phyloP scores from a whole-genome alignment of 192 early-diverging fungal species.

The Coemansia sp. region DNA sequence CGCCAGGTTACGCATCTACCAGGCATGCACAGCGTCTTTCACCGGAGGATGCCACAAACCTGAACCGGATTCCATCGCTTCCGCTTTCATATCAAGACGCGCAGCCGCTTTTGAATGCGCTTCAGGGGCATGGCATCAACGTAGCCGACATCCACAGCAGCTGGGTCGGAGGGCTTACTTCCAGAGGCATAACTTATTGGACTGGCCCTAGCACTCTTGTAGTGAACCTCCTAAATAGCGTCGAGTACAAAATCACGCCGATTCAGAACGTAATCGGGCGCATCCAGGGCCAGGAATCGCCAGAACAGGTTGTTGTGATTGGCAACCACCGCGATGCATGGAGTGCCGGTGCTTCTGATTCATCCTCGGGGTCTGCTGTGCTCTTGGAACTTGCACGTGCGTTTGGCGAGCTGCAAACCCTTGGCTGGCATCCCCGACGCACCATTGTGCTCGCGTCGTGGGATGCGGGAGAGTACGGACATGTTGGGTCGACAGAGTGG shows the following conservation, averaged over 20 bases:
- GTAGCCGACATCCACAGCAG: conserved; percentile 23
- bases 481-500: conserved; percentile 66
- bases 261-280: conserved; percentile 64
- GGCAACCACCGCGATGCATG: conserved; percentile 70
- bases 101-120: conserved; percentile 56
- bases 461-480: conserved; percentile 68
- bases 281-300: conserved; percentile 57
- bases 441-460: conserved; percentile 62
- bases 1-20: conserved; percentile 60
- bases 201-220: conserved; percentile 55
- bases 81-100: conserved; percentile 65
- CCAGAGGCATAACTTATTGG: conserved; percentile 53
- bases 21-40: conserved; percentile 57
- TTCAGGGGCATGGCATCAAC: conserved; percentile 48
- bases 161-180: conserved; percentile 59
- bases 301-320: conserved; percentile 55
- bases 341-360: conserved; percentile 64
- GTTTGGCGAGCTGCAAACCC: conserved; percentile 54
- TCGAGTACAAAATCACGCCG: conserved; percentile 49
- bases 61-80: conserved; percentile 62
- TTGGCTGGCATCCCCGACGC: conserved; percentile 63
- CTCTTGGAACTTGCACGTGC: conserved; percentile 59
- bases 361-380: conserved; percentile 60
- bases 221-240: conserved; percentile 57
- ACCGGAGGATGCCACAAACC: conserved; percentile 48